Evolutionary conservation across 23 red algal species (phyloP).

Genomic region (Chondrus crispus): DNA sequence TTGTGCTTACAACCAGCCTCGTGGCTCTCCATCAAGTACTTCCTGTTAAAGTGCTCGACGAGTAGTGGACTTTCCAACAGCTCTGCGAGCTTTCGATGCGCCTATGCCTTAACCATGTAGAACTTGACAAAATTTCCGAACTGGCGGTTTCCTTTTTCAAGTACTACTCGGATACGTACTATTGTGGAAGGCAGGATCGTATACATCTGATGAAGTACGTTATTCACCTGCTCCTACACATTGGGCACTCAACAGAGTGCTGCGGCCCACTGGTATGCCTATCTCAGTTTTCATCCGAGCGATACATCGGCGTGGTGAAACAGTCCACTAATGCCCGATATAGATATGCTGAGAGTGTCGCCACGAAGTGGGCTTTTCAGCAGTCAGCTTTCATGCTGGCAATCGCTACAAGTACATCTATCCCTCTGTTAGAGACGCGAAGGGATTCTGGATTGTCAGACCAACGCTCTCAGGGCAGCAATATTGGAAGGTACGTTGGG

Average conservation of each 20-base stretch:
- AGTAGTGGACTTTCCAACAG: neutral
- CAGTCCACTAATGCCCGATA: neutral
- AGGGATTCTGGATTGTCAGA: neutral
- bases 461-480: neutral
- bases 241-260: neutral
- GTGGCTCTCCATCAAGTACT: neutral
- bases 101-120: neutral
- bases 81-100: neutral
- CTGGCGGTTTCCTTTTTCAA: neutral
- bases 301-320: neutral
- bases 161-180: neutral
- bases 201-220: neutral
- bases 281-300: neutral
- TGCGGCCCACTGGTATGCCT: neutral
- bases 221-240: neutral
- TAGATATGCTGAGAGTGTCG: neutral
- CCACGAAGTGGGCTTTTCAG: neutral
- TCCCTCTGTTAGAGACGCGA: neutral
- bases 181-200: neutral
- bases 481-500: neutral
- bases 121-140: neutral
- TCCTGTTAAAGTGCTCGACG: neutral
- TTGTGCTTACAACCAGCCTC: neutral
- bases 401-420: neutral
- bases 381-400: neutral